These are phyloP conservation scores for Kazachstania africana DNA, from an alignment of 805 yeast genomes.

Conservation along the genomic window DNA sequence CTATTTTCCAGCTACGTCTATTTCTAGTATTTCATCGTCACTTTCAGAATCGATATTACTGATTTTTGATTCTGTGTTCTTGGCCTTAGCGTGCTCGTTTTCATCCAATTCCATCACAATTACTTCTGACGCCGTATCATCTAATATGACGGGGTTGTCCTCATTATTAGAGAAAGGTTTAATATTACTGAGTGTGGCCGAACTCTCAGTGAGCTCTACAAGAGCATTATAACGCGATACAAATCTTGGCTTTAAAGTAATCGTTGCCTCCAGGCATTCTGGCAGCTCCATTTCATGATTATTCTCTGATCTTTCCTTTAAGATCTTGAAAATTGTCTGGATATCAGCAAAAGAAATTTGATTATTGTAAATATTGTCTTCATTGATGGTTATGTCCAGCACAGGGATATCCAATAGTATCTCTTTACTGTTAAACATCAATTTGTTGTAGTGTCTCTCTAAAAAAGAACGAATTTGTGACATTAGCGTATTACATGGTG, in stretches of 20 bases:
- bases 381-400: constrained; percentile 22
- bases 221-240: constrained; percentile 25
- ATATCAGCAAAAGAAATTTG: constrained; percentile 23
- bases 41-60: no score
- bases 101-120: constrained; percentile 18
- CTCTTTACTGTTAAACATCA: constrained; percentile 20
- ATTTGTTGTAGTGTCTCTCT: constrained; percentile 9
- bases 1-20: no score
- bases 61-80: no score
- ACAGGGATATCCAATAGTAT: constrained; percentile 16
- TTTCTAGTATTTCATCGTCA: constrained; percentile 2
- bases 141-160: constrained; percentile 23
- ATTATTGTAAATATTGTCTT: constrained; percentile 25
- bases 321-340: constrained; percentile 20
- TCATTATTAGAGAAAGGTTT: constrained; percentile 24
- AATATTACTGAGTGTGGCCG: constrained; percentile 21
- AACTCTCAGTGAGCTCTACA: constrained; percentile 25
- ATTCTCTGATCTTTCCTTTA: constrained; percentile 16
- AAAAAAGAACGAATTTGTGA: constrained; percentile 16
- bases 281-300: constrained; percentile 16
- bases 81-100: no score
- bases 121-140: constrained; percentile 8
- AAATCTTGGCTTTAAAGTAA: constrained; percentile 20
- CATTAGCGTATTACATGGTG: constrained; percentile 13
- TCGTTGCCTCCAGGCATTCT: constrained; percentile 7